Evolutionary conservation across 257 asterid genomes (phyloP).

Genomic region (Coffea eugenioides): DNA sequence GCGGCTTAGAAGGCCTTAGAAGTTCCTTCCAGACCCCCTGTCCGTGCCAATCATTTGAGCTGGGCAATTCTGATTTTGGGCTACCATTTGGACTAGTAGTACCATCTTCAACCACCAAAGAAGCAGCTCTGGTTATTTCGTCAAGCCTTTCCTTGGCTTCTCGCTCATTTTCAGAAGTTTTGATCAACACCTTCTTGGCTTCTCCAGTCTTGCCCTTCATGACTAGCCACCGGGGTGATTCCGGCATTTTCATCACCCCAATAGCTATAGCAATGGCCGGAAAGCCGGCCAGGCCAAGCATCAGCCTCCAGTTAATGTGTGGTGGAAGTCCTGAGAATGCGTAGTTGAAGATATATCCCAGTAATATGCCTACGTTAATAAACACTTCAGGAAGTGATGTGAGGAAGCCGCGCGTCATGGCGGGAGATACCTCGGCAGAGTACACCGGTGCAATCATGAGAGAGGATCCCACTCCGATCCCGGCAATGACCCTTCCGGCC

Average conservation of each 20-base stretch:
- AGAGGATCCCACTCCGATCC: constrained; percentile 75
- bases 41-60: constrained; percentile 30
- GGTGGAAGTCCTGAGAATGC: constrained; percentile 48
- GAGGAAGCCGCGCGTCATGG: constrained; percentile 72
- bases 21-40: constrained; percentile 71
- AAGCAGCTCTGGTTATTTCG: constrained; percentile 45
- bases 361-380: constrained; percentile 67
- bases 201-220: constrained; percentile 60
- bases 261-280: constrained; percentile 57
- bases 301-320: constrained; percentile 62
- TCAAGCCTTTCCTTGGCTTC: constrained; percentile 58
- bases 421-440: constrained; percentile 75
- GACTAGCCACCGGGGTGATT: constrained; percentile 83
- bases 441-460: constrained; percentile 89
- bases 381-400: constrained; percentile 83
- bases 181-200: constrained; percentile 46
- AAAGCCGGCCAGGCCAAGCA: constrained; percentile 77
- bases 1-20: constrained; percentile 42
- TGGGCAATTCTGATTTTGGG: not conserved
- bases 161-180: constrained; percentile 54
- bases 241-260: constrained; percentile 74
- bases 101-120: not conserved
- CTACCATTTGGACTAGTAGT: not conserved
- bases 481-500: constrained; percentile 70
- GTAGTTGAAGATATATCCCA: constrained; percentile 60